These are phyloP conservation scores for Hirschioporus abietinus DNA, from an alignment of 768 basidiomycete species.

Conservation along the genomic window DNA sequence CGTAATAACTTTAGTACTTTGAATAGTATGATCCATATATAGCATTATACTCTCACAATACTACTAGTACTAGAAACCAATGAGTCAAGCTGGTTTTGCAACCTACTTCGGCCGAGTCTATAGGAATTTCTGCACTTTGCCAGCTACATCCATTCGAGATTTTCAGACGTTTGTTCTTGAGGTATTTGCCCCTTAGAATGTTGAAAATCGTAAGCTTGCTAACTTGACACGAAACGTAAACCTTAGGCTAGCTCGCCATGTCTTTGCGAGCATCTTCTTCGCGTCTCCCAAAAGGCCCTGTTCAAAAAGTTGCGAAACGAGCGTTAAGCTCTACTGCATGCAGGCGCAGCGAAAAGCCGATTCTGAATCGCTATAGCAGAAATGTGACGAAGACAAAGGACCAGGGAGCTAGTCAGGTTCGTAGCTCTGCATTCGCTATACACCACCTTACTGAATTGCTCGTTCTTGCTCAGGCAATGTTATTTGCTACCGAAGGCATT, in stretches of 20 bases:
- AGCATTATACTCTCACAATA: no score
- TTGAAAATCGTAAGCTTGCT: not conserved
- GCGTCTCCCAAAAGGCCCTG: not conserved
- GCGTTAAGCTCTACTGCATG: slow-evolving; percentile 18
- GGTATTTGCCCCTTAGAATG: not conserved
- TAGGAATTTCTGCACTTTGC: not conserved
- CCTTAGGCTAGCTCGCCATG: not conserved
- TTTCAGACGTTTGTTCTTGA: not conserved
- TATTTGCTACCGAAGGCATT: slow-evolving; percentile 97
- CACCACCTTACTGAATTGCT: slow-evolving; percentile 7
- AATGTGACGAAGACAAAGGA: slow-evolving; percentile 86
- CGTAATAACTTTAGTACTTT: no score
- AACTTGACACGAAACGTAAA: not conserved
- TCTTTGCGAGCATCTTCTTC: not conserved
- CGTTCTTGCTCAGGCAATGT: slow-evolving; percentile 71
- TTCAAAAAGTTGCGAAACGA: slow-evolving; percentile 8
- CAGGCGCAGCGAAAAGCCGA: slow-evolving; percentile 20
- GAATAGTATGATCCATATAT: no score
- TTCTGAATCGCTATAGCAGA: slow-evolving; percentile 64
- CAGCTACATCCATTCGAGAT: not conserved
- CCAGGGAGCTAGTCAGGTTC: slow-evolving; percentile 91
- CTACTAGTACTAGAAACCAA: no score
- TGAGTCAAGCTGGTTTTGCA: not conserved
- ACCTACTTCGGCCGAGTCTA: not conserved
- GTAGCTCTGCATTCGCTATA: not conserved